These are phyloP conservation scores for Tolypocladium paradoxum DNA, from an alignment of 2,329 filamentous ascomycete species.

Conservation along the genomic window DNA sequence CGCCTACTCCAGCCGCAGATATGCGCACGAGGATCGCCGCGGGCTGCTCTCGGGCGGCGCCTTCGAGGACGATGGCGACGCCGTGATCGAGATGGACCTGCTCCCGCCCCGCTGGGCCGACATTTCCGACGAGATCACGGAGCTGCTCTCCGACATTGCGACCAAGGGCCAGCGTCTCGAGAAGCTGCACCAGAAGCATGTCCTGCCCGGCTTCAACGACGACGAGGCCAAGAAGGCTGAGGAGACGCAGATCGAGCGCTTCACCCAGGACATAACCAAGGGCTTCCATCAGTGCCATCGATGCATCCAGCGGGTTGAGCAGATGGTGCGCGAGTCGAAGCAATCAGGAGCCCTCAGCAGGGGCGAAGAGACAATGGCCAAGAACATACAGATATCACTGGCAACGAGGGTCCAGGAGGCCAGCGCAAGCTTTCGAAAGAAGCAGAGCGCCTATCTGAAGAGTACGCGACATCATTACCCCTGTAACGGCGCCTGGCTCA, in stretches of 20 bases:
- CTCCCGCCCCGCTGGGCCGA: constrained; percentile 94
- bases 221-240: constrained; percentile 80
- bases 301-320: constrained; percentile 78
- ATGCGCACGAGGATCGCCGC: constrained; percentile 45
- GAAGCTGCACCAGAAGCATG: constrained; percentile 91
- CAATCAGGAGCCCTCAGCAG: constrained; percentile 60
- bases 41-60: constrained; percentile 75
- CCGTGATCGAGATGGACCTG: constrained; percentile 96
- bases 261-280: constrained; percentile 84
- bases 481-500: constrained; percentile 7
- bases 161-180: constrained; percentile 77
- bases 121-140: constrained; percentile 84
- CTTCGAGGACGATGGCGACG: constrained; percentile 80
- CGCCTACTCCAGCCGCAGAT: constrained; percentile 38
- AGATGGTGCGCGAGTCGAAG: constrained; percentile 73
- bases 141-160: constrained; percentile 69
- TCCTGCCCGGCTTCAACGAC: constrained; percentile 92
- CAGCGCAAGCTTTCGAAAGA: constrained; percentile 88
- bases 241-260: constrained; percentile 77
- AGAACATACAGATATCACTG: constrained; percentile 87
- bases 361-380: constrained; percentile 90
- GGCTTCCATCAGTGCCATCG: constrained; percentile 84
- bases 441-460: constrained; percentile 91
- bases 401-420: constrained; percentile 83
- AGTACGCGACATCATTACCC: constrained; percentile 40